Evolutionary conservation across 1,139 yeast species (phyloP), one percentile per base, ranked within the genome.

Genomic region (Maudiozyma humilis): DNA sequence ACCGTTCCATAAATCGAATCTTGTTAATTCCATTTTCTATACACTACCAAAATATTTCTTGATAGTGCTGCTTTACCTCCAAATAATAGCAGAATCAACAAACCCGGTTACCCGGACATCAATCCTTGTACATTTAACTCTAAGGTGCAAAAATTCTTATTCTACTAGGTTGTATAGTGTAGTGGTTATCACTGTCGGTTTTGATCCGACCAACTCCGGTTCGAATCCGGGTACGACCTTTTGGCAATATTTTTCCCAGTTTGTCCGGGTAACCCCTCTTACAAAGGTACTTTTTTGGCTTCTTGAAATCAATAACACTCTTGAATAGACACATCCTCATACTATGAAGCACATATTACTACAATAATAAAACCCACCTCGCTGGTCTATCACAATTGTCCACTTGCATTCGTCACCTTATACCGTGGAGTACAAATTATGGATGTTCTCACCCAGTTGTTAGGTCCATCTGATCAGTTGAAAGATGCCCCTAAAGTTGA

Each of bases 191-290:
- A 75, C 79, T 69, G 69, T 73, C 76, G 79, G 78, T 74, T 74
- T 72, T 75, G 79, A 73, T 80, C 87, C 88, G 80, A 69, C 73
- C 78, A 79, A 82, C 91, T 87, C 87, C 89, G 82, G 89, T 82
- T 82, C 89, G 89, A 82, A 79, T 80, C 89, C 88, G 88, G 88
- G 87, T 78, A 78, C 79, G 87, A 81, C 87, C 88, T 80, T 48
- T 71, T 71, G 69, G 64, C 54, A 4, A 15, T 13, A n/a, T 33
- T 23, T 33, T 33, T 15, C n/a, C 27, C 10, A 6, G 27, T 23
- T 23, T 23, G 27, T 6, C 27, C 27, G 27, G 27, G 27, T 23
- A 23, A 23, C 27, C n/a, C n/a, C n/a, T n/a, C n/a, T n/a, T n/a
- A n/a, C n/a, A n/a, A n/a, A n/a, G n/a, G n/a, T n/a, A n/a, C n/a